phyloP scores from a whole-genome alignment of 2,329 filamentous ascomycete genomes.

The Chrysoporthe cubensis region DNA sequence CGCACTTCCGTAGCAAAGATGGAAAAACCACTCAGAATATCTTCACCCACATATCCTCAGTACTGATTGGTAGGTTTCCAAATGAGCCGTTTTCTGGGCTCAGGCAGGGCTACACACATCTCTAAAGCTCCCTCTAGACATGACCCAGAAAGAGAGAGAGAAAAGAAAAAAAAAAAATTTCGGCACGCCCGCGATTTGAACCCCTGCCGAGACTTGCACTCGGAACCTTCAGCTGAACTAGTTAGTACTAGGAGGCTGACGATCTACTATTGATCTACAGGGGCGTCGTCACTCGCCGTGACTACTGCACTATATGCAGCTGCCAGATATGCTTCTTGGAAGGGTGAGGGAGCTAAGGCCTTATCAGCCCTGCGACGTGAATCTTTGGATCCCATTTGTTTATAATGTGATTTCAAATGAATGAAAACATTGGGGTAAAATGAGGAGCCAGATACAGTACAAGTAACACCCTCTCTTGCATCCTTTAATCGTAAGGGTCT shows the following conservation, averaged over 20 bases:
- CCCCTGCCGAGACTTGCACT: conserved; percentile 30
- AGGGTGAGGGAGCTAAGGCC: not conserved
- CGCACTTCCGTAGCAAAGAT: no score
- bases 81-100: no score
- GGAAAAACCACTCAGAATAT: no score
- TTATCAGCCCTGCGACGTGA: not conserved
- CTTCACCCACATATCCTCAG: no score
- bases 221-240: conserved; percentile 26
- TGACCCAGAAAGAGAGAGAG: conserved; percentile 4
- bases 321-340: not conserved
- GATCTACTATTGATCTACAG: conserved; percentile 30
- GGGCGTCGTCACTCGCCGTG: not conserved
- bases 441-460: not conserved
- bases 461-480: no score
- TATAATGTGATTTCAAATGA: not conserved
- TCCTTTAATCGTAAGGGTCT: not conserved
- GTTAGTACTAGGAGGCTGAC: conserved; percentile 24
- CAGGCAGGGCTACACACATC: no score
- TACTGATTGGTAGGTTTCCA: no score
- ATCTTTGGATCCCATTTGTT: not conserved
- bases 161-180: conserved; percentile 7
- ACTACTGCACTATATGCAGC: conserved; percentile 5
- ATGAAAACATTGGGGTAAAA: not conserved
- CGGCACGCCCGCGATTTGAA: not conserved
- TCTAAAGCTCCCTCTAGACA: not conserved